Evolutionary conservation across 441 rosid species (phyloP).

Genomic region (Lepidium campestre): DNA sequence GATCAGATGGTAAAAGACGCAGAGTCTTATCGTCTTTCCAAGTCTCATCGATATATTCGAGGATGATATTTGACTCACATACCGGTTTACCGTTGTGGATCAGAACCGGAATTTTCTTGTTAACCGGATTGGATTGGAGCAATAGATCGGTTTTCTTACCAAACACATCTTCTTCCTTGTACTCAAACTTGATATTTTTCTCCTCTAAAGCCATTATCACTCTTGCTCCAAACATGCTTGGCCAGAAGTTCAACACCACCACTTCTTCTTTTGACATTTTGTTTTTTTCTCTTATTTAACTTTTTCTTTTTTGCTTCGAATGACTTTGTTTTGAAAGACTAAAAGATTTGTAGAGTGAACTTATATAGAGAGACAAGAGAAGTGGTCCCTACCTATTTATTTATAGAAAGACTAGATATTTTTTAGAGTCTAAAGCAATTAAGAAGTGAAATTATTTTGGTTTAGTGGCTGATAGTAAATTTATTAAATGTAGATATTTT

Average conservation of each 20-base stretch:
- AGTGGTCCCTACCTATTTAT: too few species aligned
- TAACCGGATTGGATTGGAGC: slow-evolving; percentile 29
- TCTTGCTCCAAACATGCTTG: slow-evolving; percentile 37
- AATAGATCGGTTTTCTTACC: slow-evolving; percentile 30
- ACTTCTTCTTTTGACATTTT: slow-evolving; percentile 26
- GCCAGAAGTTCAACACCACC: slow-evolving; percentile 31
- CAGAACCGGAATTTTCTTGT: slow-evolving; percentile 37
- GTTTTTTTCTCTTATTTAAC: not conserved
- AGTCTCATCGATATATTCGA: slow-evolving; percentile 36
- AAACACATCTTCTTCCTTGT: slow-evolving; percentile 36
- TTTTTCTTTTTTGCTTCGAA: not conserved
- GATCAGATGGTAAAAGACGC: slow-evolving; percentile 31
- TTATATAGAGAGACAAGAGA: too few species aligned
- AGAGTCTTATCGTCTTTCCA: slow-evolving; percentile 23
- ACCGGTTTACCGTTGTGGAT: slow-evolving; percentile 34
- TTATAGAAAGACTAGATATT: too few species aligned
- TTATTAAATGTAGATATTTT: too few species aligned
- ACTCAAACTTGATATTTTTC: slow-evolving; percentile 28
- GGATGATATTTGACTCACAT: slow-evolving; percentile 31
- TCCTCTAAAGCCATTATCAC: slow-evolving; percentile 31
- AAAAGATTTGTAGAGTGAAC: too few species aligned
- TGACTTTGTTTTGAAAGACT: not conserved
- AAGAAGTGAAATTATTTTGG: too few species aligned
- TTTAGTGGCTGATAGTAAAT: too few species aligned
- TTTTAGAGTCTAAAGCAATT: too few species aligned